A percentile compares a stretch with the other conserved stretches of the same genome.
phyloP scores from a whole-genome alignment of 306 rosid genomes.

The Prunus dulcis region DNA sequence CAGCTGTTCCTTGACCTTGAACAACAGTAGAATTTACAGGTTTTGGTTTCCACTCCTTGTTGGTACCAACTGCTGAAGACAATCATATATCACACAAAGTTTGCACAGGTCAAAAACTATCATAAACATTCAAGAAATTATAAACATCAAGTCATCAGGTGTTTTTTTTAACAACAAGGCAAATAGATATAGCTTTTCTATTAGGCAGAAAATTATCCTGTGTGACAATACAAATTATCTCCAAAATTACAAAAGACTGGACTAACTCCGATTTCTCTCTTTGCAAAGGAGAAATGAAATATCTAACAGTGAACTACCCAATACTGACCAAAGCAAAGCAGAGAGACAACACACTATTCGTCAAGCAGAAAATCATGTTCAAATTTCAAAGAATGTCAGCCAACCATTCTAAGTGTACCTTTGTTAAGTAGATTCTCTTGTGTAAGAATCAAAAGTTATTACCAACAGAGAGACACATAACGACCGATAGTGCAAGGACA shows the following conservation, averaged over 20 bases:
- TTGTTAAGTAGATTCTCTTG: not conserved
- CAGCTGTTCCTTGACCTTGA: constrained; percentile 57
- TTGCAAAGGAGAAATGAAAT: constrained; percentile 1
- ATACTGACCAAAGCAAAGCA: not conserved
- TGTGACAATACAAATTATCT: not conserved
- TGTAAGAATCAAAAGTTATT: not conserved
- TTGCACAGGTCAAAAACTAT: constrained; percentile 27
- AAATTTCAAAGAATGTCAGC: not conserved
- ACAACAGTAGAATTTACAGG: constrained; percentile 40
- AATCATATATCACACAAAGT: constrained; percentile 26
- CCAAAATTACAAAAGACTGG: not conserved
- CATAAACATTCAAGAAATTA: not conserved
- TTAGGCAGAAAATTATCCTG: not conserved
- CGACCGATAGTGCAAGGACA: not conserved
- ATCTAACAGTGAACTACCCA: constrained; percentile 12
- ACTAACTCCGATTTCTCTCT: not conserved
- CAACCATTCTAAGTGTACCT: not conserved
- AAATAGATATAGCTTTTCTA: not conserved
- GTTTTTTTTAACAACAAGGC: not conserved
- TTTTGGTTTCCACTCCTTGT: constrained; percentile 98
- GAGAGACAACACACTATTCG: not conserved
- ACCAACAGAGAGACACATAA: not conserved
- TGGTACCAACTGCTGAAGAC: constrained; percentile 73
- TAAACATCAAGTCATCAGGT: not conserved
- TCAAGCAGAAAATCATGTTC: not conserved